Percentiles rank a stretch among this genome's conserved stretches.
Conservation (phyloP, 2,329 filamentous ascomycete genomes). For the Aulographum hederae region DNA sequence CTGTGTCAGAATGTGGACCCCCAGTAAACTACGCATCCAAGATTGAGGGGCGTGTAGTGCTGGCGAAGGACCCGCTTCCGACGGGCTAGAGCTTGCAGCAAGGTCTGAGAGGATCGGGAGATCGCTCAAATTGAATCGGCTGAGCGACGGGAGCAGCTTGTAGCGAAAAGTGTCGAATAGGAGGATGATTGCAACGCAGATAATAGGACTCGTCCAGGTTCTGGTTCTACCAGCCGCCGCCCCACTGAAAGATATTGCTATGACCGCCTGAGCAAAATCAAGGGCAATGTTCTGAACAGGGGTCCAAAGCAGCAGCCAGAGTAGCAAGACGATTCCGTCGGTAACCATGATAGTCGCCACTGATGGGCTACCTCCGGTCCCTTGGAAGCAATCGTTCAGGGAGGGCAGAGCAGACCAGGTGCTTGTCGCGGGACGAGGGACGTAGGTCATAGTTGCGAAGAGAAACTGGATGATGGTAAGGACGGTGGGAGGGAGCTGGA, state of each 20-base stretch:
- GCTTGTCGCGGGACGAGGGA: conserved; percentile 57
- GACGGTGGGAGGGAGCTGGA: conserved; percentile 77
- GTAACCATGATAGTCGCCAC: conserved; percentile 69
- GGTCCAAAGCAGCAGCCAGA: conserved; percentile 53
- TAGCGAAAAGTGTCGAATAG: conserved; percentile 19
- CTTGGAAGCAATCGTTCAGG: conserved; percentile 82
- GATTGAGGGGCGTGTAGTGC: no score
- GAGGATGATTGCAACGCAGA: conserved; percentile 51
- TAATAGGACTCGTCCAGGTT: conserved; percentile 23
- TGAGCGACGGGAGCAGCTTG: neutral
- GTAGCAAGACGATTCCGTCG: conserved; percentile 50
- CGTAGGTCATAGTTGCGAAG: conserved; percentile 70
- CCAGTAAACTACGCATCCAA: conserved; percentile 50
- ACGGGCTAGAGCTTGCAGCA: neutral
- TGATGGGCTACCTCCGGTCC: conserved; percentile 69
- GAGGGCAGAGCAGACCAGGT: conserved; percentile 59
- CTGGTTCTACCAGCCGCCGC: conserved; percentile 52
- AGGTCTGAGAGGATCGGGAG: neutral
- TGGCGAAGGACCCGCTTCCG: neutral
- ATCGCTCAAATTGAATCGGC: neutral
- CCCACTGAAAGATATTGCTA: conserved; percentile 76
- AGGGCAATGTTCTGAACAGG: conserved; percentile 76
- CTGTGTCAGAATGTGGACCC: conserved; percentile 59
- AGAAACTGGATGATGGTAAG: conserved; percentile 80
- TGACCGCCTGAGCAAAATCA: conserved; percentile 82